Percentiles rank a stretch among this genome's conserved stretches.
Conservation (phyloP, 257 asterid species). For the Nicotiana benthamiana region DNA sequence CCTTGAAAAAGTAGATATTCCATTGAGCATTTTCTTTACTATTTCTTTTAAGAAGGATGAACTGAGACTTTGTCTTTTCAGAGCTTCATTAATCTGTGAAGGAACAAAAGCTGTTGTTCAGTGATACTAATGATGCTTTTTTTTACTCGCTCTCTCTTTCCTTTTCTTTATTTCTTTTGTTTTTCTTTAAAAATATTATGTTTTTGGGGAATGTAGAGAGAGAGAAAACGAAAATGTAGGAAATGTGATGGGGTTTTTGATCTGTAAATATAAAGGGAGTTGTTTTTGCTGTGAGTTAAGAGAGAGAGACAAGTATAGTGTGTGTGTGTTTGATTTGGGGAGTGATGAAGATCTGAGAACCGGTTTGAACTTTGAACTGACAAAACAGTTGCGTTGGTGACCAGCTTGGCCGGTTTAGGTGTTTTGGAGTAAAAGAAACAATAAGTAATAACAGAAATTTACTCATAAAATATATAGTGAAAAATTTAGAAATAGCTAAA, state of each 20-base stretch:
- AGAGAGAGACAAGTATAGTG: background rate
- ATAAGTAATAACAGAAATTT: no score
- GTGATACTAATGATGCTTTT: constrained; percentile 1
- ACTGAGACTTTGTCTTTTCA: constrained; percentile 34
- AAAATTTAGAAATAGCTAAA: no score
- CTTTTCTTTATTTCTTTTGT: background rate
- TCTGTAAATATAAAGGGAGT: constrained; percentile 5
- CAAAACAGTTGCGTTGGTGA: background rate
- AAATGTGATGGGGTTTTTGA: constrained; percentile 10
- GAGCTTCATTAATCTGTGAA: constrained; percentile 14
- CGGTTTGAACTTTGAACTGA: background rate
- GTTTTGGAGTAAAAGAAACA: no score
- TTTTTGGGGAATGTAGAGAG: background rate
- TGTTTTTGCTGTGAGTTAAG: background rate
- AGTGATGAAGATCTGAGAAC: background rate
- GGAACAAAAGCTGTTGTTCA: constrained; percentile 9
- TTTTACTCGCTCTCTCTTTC: background rate
- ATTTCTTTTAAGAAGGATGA: constrained; percentile 13
- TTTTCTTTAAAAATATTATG: background rate
- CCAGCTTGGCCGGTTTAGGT: no score
- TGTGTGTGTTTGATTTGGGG: background rate
- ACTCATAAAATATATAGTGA: no score
- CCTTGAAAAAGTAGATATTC: constrained; percentile 27
- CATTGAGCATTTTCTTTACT: constrained; percentile 11
- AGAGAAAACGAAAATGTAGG: background rate